Evolutionary conservation across 495 filamentous ascomycete genomes (phyloP).

Genomic region (Rostrohypoxylon terebratum): DNA sequence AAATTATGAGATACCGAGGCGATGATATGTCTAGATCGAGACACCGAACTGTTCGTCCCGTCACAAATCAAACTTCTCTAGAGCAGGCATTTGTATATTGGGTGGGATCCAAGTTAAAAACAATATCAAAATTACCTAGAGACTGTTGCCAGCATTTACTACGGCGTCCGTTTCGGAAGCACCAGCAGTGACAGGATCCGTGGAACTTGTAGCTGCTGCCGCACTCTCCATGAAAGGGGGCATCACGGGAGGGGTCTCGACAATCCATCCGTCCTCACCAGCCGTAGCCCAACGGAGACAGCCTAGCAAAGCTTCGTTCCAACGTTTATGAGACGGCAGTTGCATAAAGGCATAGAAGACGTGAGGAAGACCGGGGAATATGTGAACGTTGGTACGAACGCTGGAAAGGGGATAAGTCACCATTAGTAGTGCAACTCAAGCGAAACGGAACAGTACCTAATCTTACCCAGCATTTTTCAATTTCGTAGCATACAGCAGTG

Average conservation of each 20-base stretch:
- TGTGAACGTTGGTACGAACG: conserved; percentile 46
- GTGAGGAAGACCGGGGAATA: conserved; percentile 49
- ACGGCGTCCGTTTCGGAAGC: background rate
- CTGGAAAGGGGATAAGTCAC: conserved; percentile 16
- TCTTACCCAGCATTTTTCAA: conserved; percentile 61
- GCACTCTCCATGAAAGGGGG: conserved; percentile 19
- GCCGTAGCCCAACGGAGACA: conserved; percentile 40
- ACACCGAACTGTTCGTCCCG: background rate
- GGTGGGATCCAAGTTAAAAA: background rate
- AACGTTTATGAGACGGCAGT: conserved; percentile 38
- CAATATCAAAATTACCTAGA: background rate
- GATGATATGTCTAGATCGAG: background rate
- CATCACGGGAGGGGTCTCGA: conserved; percentile 33
- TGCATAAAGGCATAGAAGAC: conserved; percentile 37
- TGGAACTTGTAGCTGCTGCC: background rate
- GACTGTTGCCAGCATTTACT: background rate
- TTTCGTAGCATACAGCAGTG: conserved; percentile 57
- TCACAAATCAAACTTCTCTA: too few relatives aligned
- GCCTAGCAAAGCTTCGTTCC: conserved; percentile 42
- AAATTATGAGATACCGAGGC: too few relatives aligned
- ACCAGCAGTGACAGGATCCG: conserved; percentile 4
- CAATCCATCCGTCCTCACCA: conserved; percentile 39
- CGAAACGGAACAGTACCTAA: background rate
- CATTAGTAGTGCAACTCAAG: background rate
- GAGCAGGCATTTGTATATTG: background rate